Evolutionary conservation across 441 rosid species (phyloP).

Genomic region (Populus hybrid): DNA sequence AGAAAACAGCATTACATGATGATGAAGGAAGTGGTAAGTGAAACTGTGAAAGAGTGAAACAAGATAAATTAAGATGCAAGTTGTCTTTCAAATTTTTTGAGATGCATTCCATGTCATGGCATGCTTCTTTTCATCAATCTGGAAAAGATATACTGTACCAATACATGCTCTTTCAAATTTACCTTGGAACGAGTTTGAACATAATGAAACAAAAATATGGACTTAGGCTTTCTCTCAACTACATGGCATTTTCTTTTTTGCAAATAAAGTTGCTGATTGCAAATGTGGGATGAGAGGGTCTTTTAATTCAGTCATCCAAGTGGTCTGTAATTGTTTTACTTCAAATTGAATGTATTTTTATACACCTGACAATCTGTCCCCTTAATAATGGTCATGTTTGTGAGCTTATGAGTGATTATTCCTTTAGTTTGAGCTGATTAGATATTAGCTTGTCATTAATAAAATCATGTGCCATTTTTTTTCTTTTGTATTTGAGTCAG

Average conservation of each 20-base stretch:
- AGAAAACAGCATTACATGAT: slow-evolving; percentile 61
- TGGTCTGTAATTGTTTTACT: background rate
- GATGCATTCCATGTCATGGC: background rate
- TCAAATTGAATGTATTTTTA: background rate
- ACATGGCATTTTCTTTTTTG: background rate
- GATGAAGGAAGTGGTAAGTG: slow-evolving; percentile 73
- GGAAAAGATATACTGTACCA: background rate
- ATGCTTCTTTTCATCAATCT: background rate
- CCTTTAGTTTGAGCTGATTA: background rate
- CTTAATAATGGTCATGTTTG: background rate
- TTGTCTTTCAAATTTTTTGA: background rate
- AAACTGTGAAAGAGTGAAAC: slow-evolving; percentile 15
- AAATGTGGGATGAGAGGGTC: slow-evolving; percentile 1
- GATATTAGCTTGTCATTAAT: background rate
- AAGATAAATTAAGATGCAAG: background rate
- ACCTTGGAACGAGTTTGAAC: background rate
- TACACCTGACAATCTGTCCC: background rate
- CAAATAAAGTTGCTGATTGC: background rate
- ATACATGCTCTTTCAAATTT: background rate
- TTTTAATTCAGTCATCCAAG: background rate
- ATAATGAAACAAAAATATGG: background rate
- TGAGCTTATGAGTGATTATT: background rate
- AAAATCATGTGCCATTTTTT: background rate
- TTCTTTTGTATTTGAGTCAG: background rate
- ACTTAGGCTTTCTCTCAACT: background rate